Conservation (phyloP, 768 basidiomycete species). For the Boletus patriciae region DNA sequence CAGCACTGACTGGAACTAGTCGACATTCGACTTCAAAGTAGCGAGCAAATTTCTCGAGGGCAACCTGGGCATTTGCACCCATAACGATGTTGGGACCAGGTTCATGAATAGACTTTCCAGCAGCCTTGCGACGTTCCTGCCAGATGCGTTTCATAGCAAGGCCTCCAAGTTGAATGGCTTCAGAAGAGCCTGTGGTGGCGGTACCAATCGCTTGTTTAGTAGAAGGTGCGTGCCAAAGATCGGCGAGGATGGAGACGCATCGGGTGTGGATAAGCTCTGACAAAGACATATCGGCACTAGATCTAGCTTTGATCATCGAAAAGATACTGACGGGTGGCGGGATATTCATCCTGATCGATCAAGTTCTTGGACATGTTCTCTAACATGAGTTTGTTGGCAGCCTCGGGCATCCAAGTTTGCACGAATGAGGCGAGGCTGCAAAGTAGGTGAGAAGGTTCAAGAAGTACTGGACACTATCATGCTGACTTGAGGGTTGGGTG, state of each 20-base stretch:
- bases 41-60: constrained; percentile 68
- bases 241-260: constrained; percentile 56
- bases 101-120: constrained; percentile 63
- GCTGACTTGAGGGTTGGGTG: constrained; percentile 50
- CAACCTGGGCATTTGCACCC: constrained; percentile 70
- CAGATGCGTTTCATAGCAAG: constrained; percentile 70
- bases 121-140: constrained; percentile 65
- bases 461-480: background rate
- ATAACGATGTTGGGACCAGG: constrained; percentile 66
- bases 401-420: constrained; percentile 60
- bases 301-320: background rate
- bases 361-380: constrained; percentile 70
- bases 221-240: constrained; percentile 66
- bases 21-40: constrained; percentile 67
- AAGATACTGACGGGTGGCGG: constrained; percentile 45
- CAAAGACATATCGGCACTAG: background rate
- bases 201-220: constrained; percentile 59
- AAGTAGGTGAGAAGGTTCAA: constrained; percentile 1
- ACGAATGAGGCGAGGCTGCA: constrained; percentile 61
- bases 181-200: constrained; percentile 68
- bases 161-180: constrained; percentile 73
- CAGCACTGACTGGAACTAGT: constrained; percentile 62
- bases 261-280: constrained; percentile 46
- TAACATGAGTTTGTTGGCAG: constrained; percentile 54
- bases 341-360: constrained; percentile 72